Percentiles rank a stretch among this genome's conserved stretches.
phyloP scores from a whole-genome alignment of 495 filamentous ascomycete species.

The Penicillium robsamsonii region DNA sequence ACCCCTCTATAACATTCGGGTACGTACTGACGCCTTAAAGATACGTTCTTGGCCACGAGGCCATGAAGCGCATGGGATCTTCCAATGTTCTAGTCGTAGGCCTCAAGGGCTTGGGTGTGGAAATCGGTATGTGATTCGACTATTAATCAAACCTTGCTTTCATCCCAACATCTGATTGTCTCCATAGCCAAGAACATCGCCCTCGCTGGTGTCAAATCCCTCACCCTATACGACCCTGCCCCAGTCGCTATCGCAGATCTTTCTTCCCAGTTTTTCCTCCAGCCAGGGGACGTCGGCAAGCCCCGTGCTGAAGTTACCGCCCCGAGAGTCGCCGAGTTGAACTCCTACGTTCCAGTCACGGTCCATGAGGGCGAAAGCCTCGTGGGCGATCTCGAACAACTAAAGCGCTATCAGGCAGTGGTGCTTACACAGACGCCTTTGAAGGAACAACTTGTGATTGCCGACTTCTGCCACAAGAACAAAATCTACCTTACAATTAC shows the following conservation, averaged over 20 bases:
- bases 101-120: conserved; percentile 89
- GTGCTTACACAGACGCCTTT: conserved; percentile 84
- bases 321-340: conserved; percentile 88
- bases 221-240: conserved; percentile 85
- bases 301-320: conserved; percentile 82
- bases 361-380: conserved; percentile 66
- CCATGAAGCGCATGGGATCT: conserved; percentile 98
- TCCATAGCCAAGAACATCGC: conserved; percentile 89
- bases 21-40: conserved; percentile 28
- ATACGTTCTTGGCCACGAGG: conserved; percentile 97
- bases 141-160: background rate
- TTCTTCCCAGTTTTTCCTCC: conserved; percentile 96
- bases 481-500: conserved; percentile 85
- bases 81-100: conserved; percentile 94
- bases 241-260: conserved; percentile 80
- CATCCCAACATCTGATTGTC: conserved; percentile 2
- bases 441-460: conserved; percentile 73
- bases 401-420: conserved; percentile 86
- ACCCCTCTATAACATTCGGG: background rate
- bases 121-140: conserved; percentile 62
- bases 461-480: conserved; percentile 90
- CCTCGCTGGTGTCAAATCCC: conserved; percentile 86
- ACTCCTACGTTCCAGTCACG: conserved; percentile 88
- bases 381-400: conserved; percentile 65
- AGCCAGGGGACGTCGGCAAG: conserved; percentile 83